These are phyloP conservation scores for Collybia nuda DNA, from an alignment of 768 basidiomycete species.

Conservation along the genomic window DNA sequence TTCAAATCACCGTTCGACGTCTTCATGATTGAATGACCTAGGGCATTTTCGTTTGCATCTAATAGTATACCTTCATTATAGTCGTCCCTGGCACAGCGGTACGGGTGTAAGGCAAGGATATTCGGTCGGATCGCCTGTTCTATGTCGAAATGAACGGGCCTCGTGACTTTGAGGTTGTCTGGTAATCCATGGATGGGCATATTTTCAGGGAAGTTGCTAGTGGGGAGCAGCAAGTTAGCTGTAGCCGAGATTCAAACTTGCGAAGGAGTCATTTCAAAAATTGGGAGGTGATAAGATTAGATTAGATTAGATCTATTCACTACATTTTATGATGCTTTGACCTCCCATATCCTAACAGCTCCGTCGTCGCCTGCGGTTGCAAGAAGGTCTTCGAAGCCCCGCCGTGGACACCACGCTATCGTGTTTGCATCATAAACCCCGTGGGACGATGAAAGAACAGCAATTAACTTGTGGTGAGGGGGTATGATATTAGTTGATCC, in stretches of 20 bases:
- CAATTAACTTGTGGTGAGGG: slow-evolving; percentile 51
- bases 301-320: slow-evolving; percentile 11
- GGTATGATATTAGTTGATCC: slow-evolving; percentile 8
- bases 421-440: slow-evolving; percentile 84
- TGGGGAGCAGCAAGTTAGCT: too few species aligned
- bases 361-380: slow-evolving; percentile 91
- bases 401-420: slow-evolving; percentile 78
- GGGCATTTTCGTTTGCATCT: slow-evolving; percentile 96
- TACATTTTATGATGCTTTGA: slow-evolving; percentile 24
- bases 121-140: slow-evolving; percentile 88
- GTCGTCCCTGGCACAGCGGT: slow-evolving; percentile 96
- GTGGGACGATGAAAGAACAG: slow-evolving; percentile 64
- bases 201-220: neutral
- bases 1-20: slow-evolving; percentile 19
- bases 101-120: slow-evolving; percentile 88
- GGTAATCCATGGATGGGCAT: slow-evolving; percentile 71
- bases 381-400: slow-evolving; percentile 62
- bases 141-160: slow-evolving; percentile 83
- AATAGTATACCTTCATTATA: slow-evolving; percentile 89
- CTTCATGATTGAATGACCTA: slow-evolving; percentile 79
- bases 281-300: slow-evolving; percentile 5
- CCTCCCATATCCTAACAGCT: slow-evolving; percentile 70
- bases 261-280: slow-evolving; percentile 6
- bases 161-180: slow-evolving; percentile 36
- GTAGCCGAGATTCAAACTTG: neutral